Percentiles rank a stretch among this genome's conserved stretches.
Conservation (phyloP, 2,329 filamentous ascomycete species). For the Didymellaceae sp. region DNA sequence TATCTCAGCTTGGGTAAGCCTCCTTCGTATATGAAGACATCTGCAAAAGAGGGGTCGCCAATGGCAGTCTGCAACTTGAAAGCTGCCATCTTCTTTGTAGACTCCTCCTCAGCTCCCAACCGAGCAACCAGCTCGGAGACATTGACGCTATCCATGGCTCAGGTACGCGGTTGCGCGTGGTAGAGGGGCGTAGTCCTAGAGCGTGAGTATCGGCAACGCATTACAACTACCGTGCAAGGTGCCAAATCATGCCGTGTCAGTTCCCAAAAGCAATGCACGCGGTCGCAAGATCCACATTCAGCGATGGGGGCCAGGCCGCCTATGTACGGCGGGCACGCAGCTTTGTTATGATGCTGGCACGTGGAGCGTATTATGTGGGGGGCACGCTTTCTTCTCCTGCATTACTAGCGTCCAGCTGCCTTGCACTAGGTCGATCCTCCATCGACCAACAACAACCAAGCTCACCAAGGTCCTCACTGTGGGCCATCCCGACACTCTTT, state of each 20-base stretch:
- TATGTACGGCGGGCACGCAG: slow-evolving; percentile 23
- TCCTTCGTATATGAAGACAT: slow-evolving; percentile 91
- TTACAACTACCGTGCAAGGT: slow-evolving; percentile 20
- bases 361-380: slow-evolving; percentile 32
- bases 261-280: slow-evolving; percentile 7
- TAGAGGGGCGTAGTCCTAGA: background rate
- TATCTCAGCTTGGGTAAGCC: slow-evolving; percentile 82
- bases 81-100: slow-evolving; percentile 95
- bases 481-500: slow-evolving; percentile 3
- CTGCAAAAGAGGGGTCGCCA: slow-evolving; percentile 94
- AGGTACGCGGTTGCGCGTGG: slow-evolving; percentile 21
- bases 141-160: slow-evolving; percentile 61
- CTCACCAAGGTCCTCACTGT: slow-evolving; percentile 3
- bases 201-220: slow-evolving; percentile 12
- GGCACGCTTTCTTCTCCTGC: slow-evolving; percentile 12
- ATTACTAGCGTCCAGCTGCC: slow-evolving; percentile 12
- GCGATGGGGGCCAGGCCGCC: slow-evolving; percentile 12
- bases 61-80: slow-evolving; percentile 97
- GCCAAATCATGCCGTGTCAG: slow-evolving; percentile 13
- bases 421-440: slow-evolving; percentile 12
- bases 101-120: slow-evolving; percentile 75
- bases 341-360: slow-evolving; percentile 26
- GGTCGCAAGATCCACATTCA: slow-evolving; percentile 9
- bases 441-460: slow-evolving; percentile 11
- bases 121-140: slow-evolving; percentile 65